Conservation (phyloP, 1,284 basidiomycete genomes). For the Rhodofomes roseus region DNA sequence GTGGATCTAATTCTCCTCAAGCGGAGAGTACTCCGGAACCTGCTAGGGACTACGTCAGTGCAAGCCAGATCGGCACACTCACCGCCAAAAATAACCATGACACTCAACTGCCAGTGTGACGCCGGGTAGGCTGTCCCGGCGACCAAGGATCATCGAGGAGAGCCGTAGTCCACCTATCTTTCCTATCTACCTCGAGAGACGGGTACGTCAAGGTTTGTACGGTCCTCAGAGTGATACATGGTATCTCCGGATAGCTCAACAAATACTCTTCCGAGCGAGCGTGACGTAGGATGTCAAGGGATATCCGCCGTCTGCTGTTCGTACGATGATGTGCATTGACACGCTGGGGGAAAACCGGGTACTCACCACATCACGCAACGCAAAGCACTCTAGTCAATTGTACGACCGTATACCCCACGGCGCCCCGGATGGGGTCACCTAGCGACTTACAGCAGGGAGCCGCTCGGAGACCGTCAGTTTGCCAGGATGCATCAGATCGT, state of each 20-base stretch:
- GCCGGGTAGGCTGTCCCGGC: not conserved
- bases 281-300: not conserved
- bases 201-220: not conserved
- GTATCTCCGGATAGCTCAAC: not conserved
- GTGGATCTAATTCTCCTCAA: not conserved
- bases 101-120: not conserved
- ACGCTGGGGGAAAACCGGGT: too few species aligned
- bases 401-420: not conserved
- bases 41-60: not conserved
- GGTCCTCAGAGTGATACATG: not conserved
- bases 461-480: not conserved
- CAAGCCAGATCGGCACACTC: not conserved
- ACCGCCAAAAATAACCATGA: not conserved
- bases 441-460: not conserved
- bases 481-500: not conserved
- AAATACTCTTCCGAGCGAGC: not conserved
- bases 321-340: not conserved
- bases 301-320: not conserved
- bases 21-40: not conserved
- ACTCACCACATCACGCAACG: not conserved
- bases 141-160: not conserved
- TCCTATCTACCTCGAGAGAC: not conserved
- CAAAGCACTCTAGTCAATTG: not conserved
- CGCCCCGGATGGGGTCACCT: not conserved
- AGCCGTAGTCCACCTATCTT: not conserved